These are phyloP conservation scores for Candida oleophila DNA, from an alignment of 805 yeast species.

Conservation along the genomic window DNA sequence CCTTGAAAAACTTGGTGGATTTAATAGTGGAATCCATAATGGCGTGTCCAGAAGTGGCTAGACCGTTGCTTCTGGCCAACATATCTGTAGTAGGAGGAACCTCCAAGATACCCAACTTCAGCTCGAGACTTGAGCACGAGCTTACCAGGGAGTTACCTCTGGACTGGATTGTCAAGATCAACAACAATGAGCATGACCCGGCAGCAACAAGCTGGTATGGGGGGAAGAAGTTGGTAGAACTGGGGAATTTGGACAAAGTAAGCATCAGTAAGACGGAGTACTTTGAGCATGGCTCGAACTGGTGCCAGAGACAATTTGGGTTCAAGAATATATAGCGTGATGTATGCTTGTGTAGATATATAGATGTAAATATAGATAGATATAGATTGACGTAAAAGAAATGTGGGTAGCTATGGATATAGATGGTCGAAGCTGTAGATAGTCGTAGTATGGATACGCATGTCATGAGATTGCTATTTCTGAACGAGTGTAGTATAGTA, in stretches of 20 bases:
- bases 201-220: slow-evolving; percentile 40
- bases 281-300: slow-evolving; percentile 74
- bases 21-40: slow-evolving; percentile 68
- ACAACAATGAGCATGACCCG: slow-evolving; percentile 17
- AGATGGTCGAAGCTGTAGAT: too few species aligned
- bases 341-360: too few species aligned
- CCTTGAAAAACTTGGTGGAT: slow-evolving; percentile 74
- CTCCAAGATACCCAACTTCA: slow-evolving; percentile 66
- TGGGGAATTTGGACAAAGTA: slow-evolving; percentile 47
- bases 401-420: too few species aligned
- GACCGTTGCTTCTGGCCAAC: slow-evolving; percentile 78
- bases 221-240: slow-evolving; percentile 30
- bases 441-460: not conserved
- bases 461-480: not conserved
- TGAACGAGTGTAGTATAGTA: too few species aligned
- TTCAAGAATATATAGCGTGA: slow-evolving; percentile 24
- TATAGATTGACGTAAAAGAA: too few species aligned
- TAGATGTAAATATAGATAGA: too few species aligned
- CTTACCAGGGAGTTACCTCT: slow-evolving; percentile 67
- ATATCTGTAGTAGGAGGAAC: slow-evolving; percentile 83
- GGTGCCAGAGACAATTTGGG: slow-evolving; percentile 54
- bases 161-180: slow-evolving; percentile 63
- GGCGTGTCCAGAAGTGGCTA: slow-evolving; percentile 66
- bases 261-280: slow-evolving; percentile 78
- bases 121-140: slow-evolving; percentile 58